Percentiles rank a stretch among this genome's conserved stretches.
Evolutionary conservation across 768 basidiomycete genomes (phyloP).

Genomic region (Calvatia gigantea): DNA sequence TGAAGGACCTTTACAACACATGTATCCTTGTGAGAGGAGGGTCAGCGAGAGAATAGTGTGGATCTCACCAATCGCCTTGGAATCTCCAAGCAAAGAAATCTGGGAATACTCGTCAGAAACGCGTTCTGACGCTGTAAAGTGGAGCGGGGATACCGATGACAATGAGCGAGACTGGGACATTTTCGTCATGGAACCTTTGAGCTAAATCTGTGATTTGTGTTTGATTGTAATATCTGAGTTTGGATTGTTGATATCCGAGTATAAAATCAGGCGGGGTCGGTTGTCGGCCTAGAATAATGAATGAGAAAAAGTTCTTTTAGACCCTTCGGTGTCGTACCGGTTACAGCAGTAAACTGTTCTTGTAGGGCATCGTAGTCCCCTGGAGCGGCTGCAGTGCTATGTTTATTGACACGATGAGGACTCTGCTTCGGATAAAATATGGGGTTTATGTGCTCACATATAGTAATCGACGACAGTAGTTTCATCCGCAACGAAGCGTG

Average conservation of each 20-base stretch:
- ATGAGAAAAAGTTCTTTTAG: not conserved
- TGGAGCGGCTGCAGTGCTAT: conserved; percentile 29
- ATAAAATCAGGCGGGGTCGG: conserved; percentile 34
- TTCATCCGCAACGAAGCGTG: conserved; percentile 28
- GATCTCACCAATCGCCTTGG: conserved; percentile 31
- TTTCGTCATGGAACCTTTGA: conserved; percentile 32
- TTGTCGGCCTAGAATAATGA: conserved; percentile 25
- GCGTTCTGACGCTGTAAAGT: not conserved
- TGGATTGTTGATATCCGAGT: conserved; percentile 34
- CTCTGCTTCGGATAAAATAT: not conserved
- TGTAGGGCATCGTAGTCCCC: conserved; percentile 34
- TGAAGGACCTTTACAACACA: conserved; percentile 27
- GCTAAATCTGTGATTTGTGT: conserved; percentile 30
- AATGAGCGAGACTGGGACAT: conserved; percentile 32
- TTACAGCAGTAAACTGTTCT: conserved; percentile 31
- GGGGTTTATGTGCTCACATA: conserved; percentile 19
- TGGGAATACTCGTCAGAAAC: not conserved
- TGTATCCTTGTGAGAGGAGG: not conserved
- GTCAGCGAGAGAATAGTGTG: not conserved
- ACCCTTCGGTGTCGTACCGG: conserved; percentile 18
- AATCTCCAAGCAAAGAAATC: conserved; percentile 36
- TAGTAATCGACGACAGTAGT: conserved; percentile 33
- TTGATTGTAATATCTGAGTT: conserved; percentile 34
- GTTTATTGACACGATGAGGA: not conserved
- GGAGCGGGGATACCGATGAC: conserved; percentile 23